Evolutionary conservation across 345 rosid genomes (phyloP).

Genomic region (Adansonia digitata): DNA sequence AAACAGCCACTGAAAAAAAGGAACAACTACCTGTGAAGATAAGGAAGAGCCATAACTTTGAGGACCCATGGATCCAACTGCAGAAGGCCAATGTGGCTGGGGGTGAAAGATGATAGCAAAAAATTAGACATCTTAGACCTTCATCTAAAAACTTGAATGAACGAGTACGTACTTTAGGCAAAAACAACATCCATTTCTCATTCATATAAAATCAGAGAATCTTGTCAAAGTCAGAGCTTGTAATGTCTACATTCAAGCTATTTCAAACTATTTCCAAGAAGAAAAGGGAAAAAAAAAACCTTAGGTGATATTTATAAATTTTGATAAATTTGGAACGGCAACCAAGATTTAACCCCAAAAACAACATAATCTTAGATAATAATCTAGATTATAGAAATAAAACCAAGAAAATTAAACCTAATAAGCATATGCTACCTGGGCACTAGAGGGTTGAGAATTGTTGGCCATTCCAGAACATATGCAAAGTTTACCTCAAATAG

Average conservation of each 20-base stretch:
- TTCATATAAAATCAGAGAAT: background rate
- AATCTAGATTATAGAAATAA: conserved; percentile 11
- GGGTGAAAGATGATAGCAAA: background rate
- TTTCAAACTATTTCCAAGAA: background rate
- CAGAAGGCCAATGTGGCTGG: conserved; percentile 32
- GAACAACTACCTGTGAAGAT: conserved; percentile 21
- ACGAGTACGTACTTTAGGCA: background rate
- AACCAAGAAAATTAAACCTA: background rate
- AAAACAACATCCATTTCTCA: background rate
- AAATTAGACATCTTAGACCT: background rate
- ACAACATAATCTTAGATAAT: background rate
- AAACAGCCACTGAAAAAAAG: background rate
- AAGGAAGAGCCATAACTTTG: conserved; percentile 23
- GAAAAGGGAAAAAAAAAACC: background rate
- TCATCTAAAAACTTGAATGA: conserved; percentile 3
- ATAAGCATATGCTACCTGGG: conserved; percentile 44
- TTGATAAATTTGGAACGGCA: background rate
- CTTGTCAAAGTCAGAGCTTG: background rate
- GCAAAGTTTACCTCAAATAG: conserved; percentile 12
- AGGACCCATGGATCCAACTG: conserved; percentile 35
- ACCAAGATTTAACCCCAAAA: background rate
- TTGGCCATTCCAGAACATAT: conserved; percentile 48
- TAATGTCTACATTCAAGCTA: background rate
- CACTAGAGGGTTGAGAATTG: conserved; percentile 59
- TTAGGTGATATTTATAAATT: background rate